A percentile compares a stretch with the other conserved stretches of the same genome.
phyloP scores from a whole-genome alignment of 1,139 yeast species.

The Protomyces inouyei region DNA sequence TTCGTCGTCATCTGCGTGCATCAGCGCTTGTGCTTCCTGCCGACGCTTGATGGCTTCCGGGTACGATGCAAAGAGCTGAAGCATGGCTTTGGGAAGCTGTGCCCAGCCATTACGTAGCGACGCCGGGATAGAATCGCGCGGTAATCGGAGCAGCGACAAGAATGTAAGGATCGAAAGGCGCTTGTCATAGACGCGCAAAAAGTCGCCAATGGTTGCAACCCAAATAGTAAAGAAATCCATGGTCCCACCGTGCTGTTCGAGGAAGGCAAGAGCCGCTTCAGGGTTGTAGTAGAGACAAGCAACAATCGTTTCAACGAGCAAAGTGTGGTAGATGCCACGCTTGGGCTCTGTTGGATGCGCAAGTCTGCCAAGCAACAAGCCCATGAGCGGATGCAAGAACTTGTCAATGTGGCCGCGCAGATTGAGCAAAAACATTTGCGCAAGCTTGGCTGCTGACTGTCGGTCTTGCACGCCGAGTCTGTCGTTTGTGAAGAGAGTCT shows the following conservation, averaged over 20 bases:
- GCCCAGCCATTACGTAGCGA: slow-evolving; percentile 38
- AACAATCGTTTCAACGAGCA: slow-evolving; percentile 62
- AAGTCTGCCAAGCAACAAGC: slow-evolving; percentile 37
- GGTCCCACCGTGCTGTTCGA: slow-evolving; percentile 49
- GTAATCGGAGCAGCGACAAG: slow-evolving; percentile 46
- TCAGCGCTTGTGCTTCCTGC: slow-evolving; percentile 47
- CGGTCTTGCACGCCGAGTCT: slow-evolving; percentile 51
- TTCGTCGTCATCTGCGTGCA: slow-evolving; percentile 51
- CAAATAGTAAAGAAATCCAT: slow-evolving; percentile 59
- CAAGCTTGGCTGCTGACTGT: slow-evolving; percentile 50
- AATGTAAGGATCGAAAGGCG: slow-evolving; percentile 69
- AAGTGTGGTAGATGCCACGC: slow-evolving; percentile 41
- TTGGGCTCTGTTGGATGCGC: slow-evolving; percentile 34
- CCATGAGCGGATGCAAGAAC: slow-evolving; percentile 45
- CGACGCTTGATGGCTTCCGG: slow-evolving; percentile 61
- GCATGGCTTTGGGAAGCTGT: slow-evolving; percentile 49
- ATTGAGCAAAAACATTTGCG: slow-evolving; percentile 53
- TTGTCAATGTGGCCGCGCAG: slow-evolving; percentile 45
- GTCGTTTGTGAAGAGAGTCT: slow-evolving; percentile 38
- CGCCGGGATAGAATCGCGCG: slow-evolving; percentile 43
- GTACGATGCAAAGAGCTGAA: slow-evolving; percentile 51
- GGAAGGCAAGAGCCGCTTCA: slow-evolving; percentile 48
- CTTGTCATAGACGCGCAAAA: slow-evolving; percentile 75
- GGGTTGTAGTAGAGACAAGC: slow-evolving; percentile 64
- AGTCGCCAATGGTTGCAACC: slow-evolving; percentile 55